Evolutionary conservation across 441 rosid species (phyloP).

Genomic region (Cnidoscolus chayamansa): DNA sequence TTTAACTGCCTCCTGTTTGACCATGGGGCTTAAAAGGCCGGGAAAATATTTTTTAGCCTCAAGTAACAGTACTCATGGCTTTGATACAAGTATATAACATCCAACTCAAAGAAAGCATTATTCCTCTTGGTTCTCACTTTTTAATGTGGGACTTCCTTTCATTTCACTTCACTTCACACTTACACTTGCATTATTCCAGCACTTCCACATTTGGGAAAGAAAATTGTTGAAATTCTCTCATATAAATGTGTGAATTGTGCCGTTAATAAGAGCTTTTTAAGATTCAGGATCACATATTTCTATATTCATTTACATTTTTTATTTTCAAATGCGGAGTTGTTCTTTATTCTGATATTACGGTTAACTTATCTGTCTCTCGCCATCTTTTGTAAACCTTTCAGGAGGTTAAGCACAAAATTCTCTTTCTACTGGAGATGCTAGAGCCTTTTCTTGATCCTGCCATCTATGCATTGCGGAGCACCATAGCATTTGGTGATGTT

Average conservation of each 20-base stretch:
- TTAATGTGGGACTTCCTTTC: too few relatives aligned
- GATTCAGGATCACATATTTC: neutral
- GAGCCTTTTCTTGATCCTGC: constrained; percentile 85
- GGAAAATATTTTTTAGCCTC: too few relatives aligned
- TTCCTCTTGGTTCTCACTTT: too few relatives aligned
- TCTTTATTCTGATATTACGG: neutral
- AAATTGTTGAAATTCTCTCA: constrained; percentile 14
- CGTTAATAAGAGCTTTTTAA: neutral
- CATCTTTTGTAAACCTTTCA: constrained; percentile 31
- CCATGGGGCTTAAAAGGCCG: too few relatives aligned
- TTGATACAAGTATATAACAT: too few relatives aligned
- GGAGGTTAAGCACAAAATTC: constrained; percentile 82
- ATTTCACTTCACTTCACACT: too few relatives aligned
- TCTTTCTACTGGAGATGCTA: constrained; percentile 82
- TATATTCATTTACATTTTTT: neutral
- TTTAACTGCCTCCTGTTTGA: neutral
- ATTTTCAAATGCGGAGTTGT: neutral
- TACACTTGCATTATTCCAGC: too few relatives aligned
- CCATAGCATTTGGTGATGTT: constrained; percentile 62
- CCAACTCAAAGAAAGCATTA: too few relatives aligned
- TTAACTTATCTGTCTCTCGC: neutral
- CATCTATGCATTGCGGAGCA: constrained; percentile 48
- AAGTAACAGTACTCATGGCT: too few relatives aligned
- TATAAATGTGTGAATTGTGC: neutral
- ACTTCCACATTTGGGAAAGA: neutral